Base-by-base conservation (phyloP, 176 grass and related monocot species). In the Pontederia crassipes region DNA sequence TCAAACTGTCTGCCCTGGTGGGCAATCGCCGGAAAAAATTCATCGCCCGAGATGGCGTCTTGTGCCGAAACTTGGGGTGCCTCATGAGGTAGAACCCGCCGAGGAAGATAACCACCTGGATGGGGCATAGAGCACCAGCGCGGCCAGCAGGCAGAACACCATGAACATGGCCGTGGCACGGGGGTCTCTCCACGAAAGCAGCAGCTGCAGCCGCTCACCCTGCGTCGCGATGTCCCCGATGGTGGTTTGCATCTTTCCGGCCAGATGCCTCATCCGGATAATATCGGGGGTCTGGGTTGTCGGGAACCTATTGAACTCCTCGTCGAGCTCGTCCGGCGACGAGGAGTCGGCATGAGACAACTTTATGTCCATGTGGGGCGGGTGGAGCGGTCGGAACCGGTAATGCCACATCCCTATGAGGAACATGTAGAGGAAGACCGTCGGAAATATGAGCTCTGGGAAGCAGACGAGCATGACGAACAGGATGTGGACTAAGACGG, bases 11-110 rank as follows among this genome's bases (percentile, higher is more conserved):
- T 9, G 62, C 49, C 17, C 47, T 49, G 46, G 62, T 48, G 11
- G 62, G 62, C 62, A 65, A 50, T 65, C 62, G 62, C 11, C 62
- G 46, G 46, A 65, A 65, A 13, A 65, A 65, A 17, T 65, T 65
- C 11, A 12, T 20, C 2, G 10, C 4, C 12, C 3, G 0, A n/a
- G 47, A 50, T 11, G 62, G 62, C 47, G 49, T 14, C 4, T 50
- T 65, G 14, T 4, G 45, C 62, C 62, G 48, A 2, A 50, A 51
- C 62, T 9, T 49, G 17, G 62, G 62, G 13, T 65, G 62, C 62
- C 62, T 65, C 62, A 65, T 65, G n/a, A 50, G 4, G 11, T 51
- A 65, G 62, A 65, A 65, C 35, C 62, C 62, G 2, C 6, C 17
- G 1, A 28, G 2, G 11, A 50, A 10, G 12, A 12, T 46, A 7